These are phyloP conservation scores for Coleophoma crateriformis DNA, from an alignment of 2,329 filamentous ascomycete species.

Conservation along the genomic window DNA sequence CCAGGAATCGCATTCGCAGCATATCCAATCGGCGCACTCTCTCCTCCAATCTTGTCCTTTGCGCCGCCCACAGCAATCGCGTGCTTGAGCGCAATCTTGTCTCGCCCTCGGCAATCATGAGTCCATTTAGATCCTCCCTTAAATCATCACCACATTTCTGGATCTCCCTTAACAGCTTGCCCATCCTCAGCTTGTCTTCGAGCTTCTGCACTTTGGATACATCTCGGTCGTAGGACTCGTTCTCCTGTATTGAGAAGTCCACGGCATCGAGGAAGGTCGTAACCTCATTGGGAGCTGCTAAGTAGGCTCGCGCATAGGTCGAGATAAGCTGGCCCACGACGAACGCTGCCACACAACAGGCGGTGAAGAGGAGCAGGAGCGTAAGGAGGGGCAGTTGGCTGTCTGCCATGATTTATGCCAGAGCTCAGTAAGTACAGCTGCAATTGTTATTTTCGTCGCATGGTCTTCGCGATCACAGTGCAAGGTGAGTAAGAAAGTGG, in stretches of 20 bases:
- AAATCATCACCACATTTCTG: conserved; percentile 55
- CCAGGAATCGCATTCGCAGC: conserved; percentile 58
- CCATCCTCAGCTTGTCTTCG: conserved; percentile 57
- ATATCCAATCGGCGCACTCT: conserved; percentile 53
- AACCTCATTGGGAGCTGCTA: conserved; percentile 52
- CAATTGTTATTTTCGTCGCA: conserved; percentile 2
- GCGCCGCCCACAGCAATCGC: conserved; percentile 52
- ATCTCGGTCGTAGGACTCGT: conserved; percentile 58
- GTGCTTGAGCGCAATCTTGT: conserved; percentile 40
- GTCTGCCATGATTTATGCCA: conserved; percentile 17
- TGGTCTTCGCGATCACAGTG: neutral
- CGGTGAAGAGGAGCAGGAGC: conserved; percentile 51
- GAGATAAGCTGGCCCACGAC: conserved; percentile 46
- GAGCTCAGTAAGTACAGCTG: neutral
- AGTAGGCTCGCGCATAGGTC: conserved; percentile 50
- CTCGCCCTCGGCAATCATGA: conserved; percentile 42
- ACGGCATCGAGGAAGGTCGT: conserved; percentile 52
- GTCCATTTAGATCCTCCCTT: conserved; percentile 50
- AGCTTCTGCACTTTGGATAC: conserved; percentile 50
- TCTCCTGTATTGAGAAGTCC: conserved; percentile 55
- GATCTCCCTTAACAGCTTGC: conserved; percentile 54
- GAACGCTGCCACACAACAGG: conserved; percentile 48
- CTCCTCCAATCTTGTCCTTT: conserved; percentile 48
- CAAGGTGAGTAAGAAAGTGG: conserved; percentile 1
- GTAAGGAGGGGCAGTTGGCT: conserved; percentile 23